phyloP scores from a whole-genome alignment of 352 stramenopile genomes.

The Globisporangium nagaii region DNA sequence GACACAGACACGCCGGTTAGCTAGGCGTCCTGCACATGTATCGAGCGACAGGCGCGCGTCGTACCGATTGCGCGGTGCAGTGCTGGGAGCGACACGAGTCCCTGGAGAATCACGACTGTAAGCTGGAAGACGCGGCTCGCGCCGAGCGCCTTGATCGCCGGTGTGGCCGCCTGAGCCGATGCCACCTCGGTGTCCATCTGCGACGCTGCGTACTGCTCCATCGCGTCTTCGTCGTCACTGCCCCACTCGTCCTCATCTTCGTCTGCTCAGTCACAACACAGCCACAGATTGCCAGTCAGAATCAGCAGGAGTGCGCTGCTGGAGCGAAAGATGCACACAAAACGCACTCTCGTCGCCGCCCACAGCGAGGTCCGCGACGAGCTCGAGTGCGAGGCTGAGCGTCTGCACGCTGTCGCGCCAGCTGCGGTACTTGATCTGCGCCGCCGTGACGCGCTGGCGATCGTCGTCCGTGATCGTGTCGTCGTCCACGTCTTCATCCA shows the following conservation, averaged over 20 bases:
- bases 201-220: slow-evolving; percentile 69
- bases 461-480: slow-evolving; percentile 57
- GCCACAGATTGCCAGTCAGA: no score
- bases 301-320: no score
- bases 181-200: slow-evolving; percentile 45
- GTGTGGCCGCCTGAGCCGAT: slow-evolving; percentile 11
- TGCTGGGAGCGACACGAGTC: slow-evolving; percentile 64
- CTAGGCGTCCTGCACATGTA: no score
- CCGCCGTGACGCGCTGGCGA: slow-evolving; percentile 51
- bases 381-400: slow-evolving; percentile 69
- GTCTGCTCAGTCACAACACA: slow-evolving; percentile 15
- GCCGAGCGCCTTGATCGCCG: slow-evolving; percentile 28
- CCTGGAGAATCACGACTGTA: slow-evolving; percentile 66
- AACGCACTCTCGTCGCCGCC: slow-evolving; percentile 39
- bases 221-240: slow-evolving; percentile 85
- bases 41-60: no score
- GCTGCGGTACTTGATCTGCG: slow-evolving; percentile 58
- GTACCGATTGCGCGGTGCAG: slow-evolving; percentile 47
- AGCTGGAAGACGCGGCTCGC: slow-evolving; percentile 46
- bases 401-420: slow-evolving; percentile 83
- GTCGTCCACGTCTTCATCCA: slow-evolving; percentile 62
- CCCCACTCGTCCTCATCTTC: slow-evolving; percentile 82
- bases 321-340: not conserved
- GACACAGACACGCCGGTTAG: no score
- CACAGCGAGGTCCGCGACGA: slow-evolving; percentile 61